These are phyloP conservation scores for Leptoxyphium fumago DNA, from an alignment of 2,329 filamentous ascomycete genomes.

Conservation along the genomic window DNA sequence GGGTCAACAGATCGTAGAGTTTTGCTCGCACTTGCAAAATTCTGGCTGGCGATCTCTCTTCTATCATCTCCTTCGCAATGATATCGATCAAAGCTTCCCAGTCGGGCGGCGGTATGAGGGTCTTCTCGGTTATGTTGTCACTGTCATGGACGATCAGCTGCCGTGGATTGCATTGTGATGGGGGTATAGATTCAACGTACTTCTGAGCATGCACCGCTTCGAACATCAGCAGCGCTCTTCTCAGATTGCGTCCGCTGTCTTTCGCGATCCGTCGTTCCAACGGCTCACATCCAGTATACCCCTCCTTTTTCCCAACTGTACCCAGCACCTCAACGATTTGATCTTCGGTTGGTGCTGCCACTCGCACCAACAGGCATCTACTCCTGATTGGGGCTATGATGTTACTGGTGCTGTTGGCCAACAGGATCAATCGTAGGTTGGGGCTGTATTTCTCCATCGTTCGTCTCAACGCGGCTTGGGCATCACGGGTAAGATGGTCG, in stretches of 20 bases:
- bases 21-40: slow-evolving; percentile 82
- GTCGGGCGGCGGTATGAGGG: slow-evolving; percentile 83
- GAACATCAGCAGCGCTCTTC: slow-evolving; percentile 86
- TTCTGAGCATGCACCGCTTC: slow-evolving; percentile 96
- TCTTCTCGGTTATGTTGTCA: slow-evolving; percentile 77
- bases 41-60: slow-evolving; percentile 77
- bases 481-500: slow-evolving; percentile 83
- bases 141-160: slow-evolving; percentile 35
- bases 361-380: slow-evolving; percentile 77
- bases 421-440: slow-evolving; percentile 76
- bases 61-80: slow-evolving; percentile 85
- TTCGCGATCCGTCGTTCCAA: slow-evolving; percentile 75
- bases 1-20: slow-evolving; percentile 91
- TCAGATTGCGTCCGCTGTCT: slow-evolving; percentile 81
- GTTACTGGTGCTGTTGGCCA: slow-evolving; percentile 93
- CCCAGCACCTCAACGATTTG: slow-evolving; percentile 70
- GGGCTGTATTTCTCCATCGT: slow-evolving; percentile 99
- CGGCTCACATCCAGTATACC: slow-evolving; percentile 60
- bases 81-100: slow-evolving; percentile 88
- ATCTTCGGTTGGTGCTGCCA: slow-evolving; percentile 71
- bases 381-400: slow-evolving; percentile 98
- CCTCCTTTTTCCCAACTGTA: slow-evolving; percentile 60
- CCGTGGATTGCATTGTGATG: background rate
- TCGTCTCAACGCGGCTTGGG: slow-evolving; percentile 80
- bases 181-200: slow-evolving; percentile 35